Evolutionary conservation across 805 yeast species (phyloP).

Genomic region (Cyberlindnera misumaiensis): DNA sequence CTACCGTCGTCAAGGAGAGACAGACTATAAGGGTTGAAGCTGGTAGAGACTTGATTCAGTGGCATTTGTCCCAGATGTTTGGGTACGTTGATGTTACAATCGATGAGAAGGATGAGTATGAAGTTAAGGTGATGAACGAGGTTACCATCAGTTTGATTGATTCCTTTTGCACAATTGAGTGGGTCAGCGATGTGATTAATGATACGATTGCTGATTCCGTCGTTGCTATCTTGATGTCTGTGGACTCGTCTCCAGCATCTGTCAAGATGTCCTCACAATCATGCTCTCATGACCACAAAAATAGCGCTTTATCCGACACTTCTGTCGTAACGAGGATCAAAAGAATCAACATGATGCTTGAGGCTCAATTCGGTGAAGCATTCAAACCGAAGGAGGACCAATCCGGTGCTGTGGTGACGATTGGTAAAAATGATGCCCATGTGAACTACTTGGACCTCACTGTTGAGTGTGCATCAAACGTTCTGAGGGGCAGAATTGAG

Average conservation of each 20-base stretch:
- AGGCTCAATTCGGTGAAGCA: slow-evolving; percentile 85
- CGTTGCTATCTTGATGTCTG: slow-evolving; percentile 82
- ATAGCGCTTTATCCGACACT: slow-evolving; percentile 27
- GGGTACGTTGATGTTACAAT: slow-evolving; percentile 64
- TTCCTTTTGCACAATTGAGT: slow-evolving; percentile 62
- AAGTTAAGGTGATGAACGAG: slow-evolving; percentile 57
- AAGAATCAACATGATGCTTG: slow-evolving; percentile 55
- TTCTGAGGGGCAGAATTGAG: slow-evolving; percentile 74
- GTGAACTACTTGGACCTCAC: slow-evolving; percentile 58
- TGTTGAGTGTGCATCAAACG: slow-evolving; percentile 69
- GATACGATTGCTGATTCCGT: slow-evolving; percentile 94
- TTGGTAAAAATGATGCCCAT: slow-evolving; percentile 70
- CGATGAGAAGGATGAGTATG: slow-evolving; percentile 46
- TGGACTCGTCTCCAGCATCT: slow-evolving; percentile 92
- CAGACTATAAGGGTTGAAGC: slow-evolving; percentile 78
- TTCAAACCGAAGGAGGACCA: slow-evolving; percentile 37
- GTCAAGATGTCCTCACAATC: slow-evolving; percentile 72
- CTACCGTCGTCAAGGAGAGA: slow-evolving; percentile 77
- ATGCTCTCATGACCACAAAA: slow-evolving; percentile 38
- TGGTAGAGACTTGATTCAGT: slow-evolving; percentile 68
- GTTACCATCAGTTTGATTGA: slow-evolving; percentile 44
- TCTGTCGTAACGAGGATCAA: slow-evolving; percentile 34
- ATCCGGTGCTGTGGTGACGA: slow-evolving; percentile 50
- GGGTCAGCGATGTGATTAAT: slow-evolving; percentile 85
- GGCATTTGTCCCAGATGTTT: slow-evolving; percentile 95